These are phyloP conservation scores for Arctium lappa DNA, from an alignment of 129 eudicot genomes.

Conservation along the genomic window DNA sequence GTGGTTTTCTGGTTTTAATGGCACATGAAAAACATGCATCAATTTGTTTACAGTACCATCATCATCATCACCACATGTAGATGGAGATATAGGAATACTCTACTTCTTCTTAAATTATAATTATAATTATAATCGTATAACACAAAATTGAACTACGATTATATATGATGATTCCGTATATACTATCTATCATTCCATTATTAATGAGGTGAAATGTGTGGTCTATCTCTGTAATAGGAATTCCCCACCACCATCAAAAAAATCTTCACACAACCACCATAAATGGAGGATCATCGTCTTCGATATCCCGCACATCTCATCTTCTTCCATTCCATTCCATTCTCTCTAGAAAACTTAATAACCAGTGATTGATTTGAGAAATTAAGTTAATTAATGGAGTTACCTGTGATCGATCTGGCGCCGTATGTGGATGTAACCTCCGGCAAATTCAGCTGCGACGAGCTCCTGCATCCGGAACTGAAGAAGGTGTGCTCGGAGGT, in stretches of 20 bases:
- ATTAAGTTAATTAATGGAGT: slow-evolving; percentile 34
- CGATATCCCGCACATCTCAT: not conserved
- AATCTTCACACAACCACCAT: slow-evolving; percentile 13
- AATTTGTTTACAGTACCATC: not conserved
- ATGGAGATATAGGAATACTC: not conserved
- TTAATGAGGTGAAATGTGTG: slow-evolving; percentile 17
- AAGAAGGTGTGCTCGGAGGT: slow-evolving; percentile 58
- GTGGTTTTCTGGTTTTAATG: slow-evolving; percentile 10
- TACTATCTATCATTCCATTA: not conserved
- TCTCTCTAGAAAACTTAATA: not conserved
- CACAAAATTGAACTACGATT: not conserved
- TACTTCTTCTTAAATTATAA: not conserved
- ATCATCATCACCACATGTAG: not conserved
- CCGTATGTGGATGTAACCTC: slow-evolving; percentile 42
- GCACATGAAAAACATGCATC: slow-evolving; percentile 12
- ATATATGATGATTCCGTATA: not conserved
- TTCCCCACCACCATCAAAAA: slow-evolving; percentile 19
- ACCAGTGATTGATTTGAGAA: not conserved
- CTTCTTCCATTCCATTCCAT: too few relatives aligned
- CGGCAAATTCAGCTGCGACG: slow-evolving; percentile 18
- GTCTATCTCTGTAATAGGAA: slow-evolving; percentile 5
- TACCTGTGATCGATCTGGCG: slow-evolving; percentile 72
- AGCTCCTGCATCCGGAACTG: slow-evolving; percentile 35
- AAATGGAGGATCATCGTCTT: slow-evolving; percentile 17
- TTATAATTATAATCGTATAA: not conserved